Evolutionary conservation across 441 rosid genomes (phyloP).

Genomic region (Dalechampia spathulata): DNA sequence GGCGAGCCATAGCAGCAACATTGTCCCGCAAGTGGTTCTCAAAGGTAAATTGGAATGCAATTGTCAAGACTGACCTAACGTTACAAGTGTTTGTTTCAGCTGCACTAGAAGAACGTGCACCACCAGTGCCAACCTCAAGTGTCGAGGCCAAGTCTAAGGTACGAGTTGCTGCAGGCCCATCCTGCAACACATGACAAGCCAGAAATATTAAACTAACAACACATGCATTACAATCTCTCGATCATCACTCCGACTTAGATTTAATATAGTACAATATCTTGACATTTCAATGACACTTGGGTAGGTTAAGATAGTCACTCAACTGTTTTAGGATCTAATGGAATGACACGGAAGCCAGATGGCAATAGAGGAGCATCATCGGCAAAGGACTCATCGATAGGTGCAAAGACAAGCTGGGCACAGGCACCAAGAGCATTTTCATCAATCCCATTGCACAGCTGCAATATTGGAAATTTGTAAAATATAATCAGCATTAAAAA

Average conservation of each 20-base stretch:
- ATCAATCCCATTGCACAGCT: constrained; percentile 84
- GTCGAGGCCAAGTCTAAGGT: constrained; percentile 86
- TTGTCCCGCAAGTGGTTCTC: constrained; percentile 73
- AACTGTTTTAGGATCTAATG: constrained; percentile 71
- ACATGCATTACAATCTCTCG: neutral
- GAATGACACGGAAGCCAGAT: constrained; percentile 85
- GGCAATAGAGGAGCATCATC: constrained; percentile 89
- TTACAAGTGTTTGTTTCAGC: constrained; percentile 39
- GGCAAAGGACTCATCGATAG: constrained; percentile 86
- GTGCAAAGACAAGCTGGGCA: constrained; percentile 93
- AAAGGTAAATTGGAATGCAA: constrained; percentile 81
- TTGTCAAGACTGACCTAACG: constrained; percentile 77
- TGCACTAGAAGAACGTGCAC: constrained; percentile 40
- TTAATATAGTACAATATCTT: too few relatives aligned
- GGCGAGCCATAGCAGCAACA: constrained; percentile 96
- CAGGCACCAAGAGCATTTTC: constrained; percentile 82
- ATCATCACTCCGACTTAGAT: too few relatives aligned
- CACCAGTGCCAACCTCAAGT: constrained; percentile 58
- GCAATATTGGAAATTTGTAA: constrained; percentile 11
- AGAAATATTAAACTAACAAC: constrained; percentile 3
- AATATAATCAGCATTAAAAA: neutral
- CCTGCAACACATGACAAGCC: constrained; percentile 28
- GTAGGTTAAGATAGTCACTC: constrained; percentile 20
- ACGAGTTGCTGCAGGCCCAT: constrained; percentile 52
- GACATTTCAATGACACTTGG: too few relatives aligned